phyloP scores from a whole-genome alignment of 371 early-diverging fungal species.

The Mucor ambiguus region DNA sequence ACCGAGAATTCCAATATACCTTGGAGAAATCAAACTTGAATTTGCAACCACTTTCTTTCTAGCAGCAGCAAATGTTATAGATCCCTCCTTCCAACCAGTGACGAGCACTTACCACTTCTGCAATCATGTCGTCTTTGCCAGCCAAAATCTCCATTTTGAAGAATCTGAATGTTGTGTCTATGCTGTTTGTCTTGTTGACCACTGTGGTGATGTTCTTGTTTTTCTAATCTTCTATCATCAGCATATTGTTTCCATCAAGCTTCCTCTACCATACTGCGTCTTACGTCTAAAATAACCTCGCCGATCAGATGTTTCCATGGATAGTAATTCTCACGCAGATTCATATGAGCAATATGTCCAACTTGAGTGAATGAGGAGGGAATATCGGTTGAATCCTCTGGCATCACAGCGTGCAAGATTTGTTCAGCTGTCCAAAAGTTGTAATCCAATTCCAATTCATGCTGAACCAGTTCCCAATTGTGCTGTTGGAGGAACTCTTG shows the following conservation, averaged over 20 bases:
- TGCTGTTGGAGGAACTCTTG: conserved; percentile 53
- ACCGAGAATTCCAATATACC: conserved; percentile 99
- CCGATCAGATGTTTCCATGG: conserved; percentile 94
- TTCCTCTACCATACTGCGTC: conserved; percentile 5
- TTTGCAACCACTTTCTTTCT: conserved; percentile 90
- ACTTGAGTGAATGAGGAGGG: conserved; percentile 93
- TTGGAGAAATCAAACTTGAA: conserved; percentile 96
- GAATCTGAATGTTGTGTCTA: conserved; percentile 94
- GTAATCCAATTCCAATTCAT: conserved; percentile 68
- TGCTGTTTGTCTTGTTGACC: conserved; percentile 94
- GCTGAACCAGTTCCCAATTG: conserved; percentile 47
- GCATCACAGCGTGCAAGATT: conserved; percentile 87
- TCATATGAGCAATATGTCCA: conserved; percentile 95
- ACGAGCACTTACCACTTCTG: conserved; percentile 72
- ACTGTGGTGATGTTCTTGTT: conserved; percentile 88
- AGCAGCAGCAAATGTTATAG: neutral
- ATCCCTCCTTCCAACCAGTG: neutral
- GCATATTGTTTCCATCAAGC: neutral
- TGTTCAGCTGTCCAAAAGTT: conserved; percentile 88
- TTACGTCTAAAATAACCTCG: conserved; percentile 91
- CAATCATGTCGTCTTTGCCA: conserved; percentile 83
- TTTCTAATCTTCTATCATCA: conserved; percentile 60
- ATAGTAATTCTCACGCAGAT: conserved; percentile 85
- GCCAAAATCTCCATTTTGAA: conserved; percentile 98
- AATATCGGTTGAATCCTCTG: conserved; percentile 75